Evolutionary conservation across 805 yeast species (phyloP).

Genomic region (Candida adriatica): DNA sequence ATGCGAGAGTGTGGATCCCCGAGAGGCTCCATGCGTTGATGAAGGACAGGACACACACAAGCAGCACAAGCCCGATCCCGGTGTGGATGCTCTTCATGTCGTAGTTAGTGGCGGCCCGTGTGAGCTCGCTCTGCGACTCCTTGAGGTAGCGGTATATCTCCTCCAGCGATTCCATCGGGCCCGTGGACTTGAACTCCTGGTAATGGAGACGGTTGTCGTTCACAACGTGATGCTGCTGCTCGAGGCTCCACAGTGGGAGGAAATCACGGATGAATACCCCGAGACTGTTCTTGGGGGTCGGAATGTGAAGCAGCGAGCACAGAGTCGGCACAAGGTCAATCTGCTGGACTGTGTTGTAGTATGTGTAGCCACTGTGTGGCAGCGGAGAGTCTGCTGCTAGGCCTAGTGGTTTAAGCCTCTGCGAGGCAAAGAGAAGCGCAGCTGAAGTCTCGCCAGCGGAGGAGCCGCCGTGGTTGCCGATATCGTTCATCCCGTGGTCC

Average conservation of each 20-base stretch:
- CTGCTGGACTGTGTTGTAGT: constrained; percentile 49
- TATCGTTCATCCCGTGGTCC: constrained; percentile 94
- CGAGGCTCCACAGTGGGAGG: constrained; percentile 41
- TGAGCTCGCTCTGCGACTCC: constrained; percentile 41
- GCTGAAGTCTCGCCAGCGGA: constrained; percentile 89
- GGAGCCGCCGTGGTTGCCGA: constrained; percentile 96
- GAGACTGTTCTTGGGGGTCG: constrained; percentile 83
- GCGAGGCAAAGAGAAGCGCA: constrained; percentile 65
- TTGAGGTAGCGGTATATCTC: constrained; percentile 14
- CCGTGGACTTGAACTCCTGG: constrained; percentile 31
- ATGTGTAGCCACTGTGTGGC: constrained; percentile 38
- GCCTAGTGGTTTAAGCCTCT: constrained; percentile 36
- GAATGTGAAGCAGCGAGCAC: constrained; percentile 69
- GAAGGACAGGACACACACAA: constrained; percentile 11
- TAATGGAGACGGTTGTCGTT: constrained; percentile 55
- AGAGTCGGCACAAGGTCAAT: constrained; percentile 89
- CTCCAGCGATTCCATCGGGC: constrained; percentile 25
- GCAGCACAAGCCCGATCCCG: constrained; percentile 20
- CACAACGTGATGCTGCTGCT: constrained; percentile 31
- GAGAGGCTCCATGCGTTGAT: constrained; percentile 2
- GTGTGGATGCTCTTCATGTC: constrained; percentile 41
- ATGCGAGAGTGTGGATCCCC: constrained; percentile 3
- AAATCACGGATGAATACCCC: constrained; percentile 64
- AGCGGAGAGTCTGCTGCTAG: constrained; percentile 15
- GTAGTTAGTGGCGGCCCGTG: constrained; percentile 68